Evolutionary conservation across 257 asterid species (phyloP), one percentile per base, ranked within the genome.

Genomic region (Scutellaria galericulata): DNA sequence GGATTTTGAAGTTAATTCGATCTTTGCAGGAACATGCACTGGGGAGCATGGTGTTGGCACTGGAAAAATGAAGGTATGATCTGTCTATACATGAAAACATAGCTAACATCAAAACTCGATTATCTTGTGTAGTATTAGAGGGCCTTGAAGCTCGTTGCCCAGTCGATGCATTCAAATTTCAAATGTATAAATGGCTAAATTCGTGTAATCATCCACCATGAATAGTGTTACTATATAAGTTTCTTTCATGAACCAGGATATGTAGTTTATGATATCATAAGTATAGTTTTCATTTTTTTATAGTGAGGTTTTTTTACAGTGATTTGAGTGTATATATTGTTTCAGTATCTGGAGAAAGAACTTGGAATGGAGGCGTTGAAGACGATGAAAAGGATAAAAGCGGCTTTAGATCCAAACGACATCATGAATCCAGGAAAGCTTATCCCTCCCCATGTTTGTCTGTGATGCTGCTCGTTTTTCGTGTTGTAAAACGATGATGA

Each of bases 11-110:
- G 46, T 51, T 46, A 12, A 27, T 53, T 46, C 12, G 37, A 51
- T 70, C 62, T 18, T 47, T 73, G 68, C 61, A 94, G 99, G 98
- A 80, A 91, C 99, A 1, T 94, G 99, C 84, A 91, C 99, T 0
- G 99, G 99, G 79, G 99, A 94, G 83, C 99, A 94, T 76, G 97
- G 99, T 9, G 97, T 94, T 14, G 98, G 98, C 81, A 94, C 99
- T 0, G 99, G 99, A 64, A 94, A 94, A 82, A 87, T 88, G 93
- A 94, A 94, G 98, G 98, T 94, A 88, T 35, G 6, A 13, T 78
- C 50, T 39, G 47, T 18, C 37, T 31, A 31, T 31, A 31, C 37
- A 31, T 4, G 37, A 31, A 31, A 31, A 31, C 37, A 0, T 31
- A 31, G 37, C 37, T 31, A 31, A 0, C 37, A 31, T 31, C 37